phyloP scores from a whole-genome alignment of 2,329 filamentous ascomycete species.

The Pestalotiopsis sp. region DNA sequence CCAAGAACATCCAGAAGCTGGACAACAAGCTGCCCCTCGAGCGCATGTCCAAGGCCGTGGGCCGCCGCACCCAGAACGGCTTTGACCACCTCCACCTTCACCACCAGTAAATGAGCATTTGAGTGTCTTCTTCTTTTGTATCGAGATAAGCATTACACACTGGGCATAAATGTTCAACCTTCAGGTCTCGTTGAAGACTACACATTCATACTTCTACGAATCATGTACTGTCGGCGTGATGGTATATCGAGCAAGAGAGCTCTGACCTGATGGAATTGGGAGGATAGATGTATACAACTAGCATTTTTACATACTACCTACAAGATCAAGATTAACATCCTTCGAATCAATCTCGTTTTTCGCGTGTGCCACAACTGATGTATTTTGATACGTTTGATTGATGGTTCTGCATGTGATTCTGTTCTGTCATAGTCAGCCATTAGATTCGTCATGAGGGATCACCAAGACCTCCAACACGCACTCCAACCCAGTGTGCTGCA shows the following conservation, averaged over 20 bases:
- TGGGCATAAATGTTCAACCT: background rate
- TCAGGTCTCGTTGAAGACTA: slow-evolving; percentile 1
- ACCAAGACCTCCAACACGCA: background rate
- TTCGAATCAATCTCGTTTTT: background rate
- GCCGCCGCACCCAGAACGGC: slow-evolving; percentile 49
- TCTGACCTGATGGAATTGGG: slow-evolving; percentile 4
- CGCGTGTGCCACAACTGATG: background rate
- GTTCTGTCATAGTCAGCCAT: background rate
- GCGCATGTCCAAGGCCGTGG: slow-evolving; percentile 50
- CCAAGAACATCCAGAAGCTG: slow-evolving; percentile 46
- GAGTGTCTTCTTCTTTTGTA: background rate
- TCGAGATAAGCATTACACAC: background rate
- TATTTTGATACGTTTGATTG: background rate
- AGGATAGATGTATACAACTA: background rate
- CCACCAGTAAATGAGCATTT: background rate
- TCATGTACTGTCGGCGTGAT: slow-evolving; percentile 5
- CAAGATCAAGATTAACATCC: background rate
- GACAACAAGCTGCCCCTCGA: slow-evolving; percentile 52
- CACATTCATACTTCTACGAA: background rate
- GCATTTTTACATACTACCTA: background rate
- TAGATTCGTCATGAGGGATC: background rate
- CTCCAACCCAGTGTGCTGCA: background rate
- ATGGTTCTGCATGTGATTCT: background rate
- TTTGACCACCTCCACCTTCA: slow-evolving; percentile 36
- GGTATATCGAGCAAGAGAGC: slow-evolving; percentile 9